A percentile compares a stretch with the other conserved stretches of the same genome.
Conservation (phyloP, 768 basidiomycete species). For the Boletus eberwhitei region DNA sequence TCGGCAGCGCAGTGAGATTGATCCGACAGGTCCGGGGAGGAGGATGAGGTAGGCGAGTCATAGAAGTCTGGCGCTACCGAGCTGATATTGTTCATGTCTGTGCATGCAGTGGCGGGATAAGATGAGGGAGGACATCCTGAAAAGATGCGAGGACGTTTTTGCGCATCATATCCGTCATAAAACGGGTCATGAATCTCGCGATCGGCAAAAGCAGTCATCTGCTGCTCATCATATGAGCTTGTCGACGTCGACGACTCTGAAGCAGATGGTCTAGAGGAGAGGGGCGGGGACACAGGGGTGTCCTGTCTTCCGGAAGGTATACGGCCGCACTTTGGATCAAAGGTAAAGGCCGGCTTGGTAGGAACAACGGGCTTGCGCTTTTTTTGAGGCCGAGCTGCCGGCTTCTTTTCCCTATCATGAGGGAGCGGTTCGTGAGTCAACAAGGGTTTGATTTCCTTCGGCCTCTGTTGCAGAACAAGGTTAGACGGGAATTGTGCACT, state of each 20-base stretch:
- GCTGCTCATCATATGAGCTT: constrained; percentile 11
- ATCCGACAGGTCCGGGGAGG: constrained; percentile 24
- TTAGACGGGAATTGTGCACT: constrained; percentile 9
- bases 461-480: constrained; percentile 17
- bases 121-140: constrained; percentile 5
- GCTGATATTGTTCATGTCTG: constrained; percentile 12
- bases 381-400: constrained; percentile 9
- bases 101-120: constrained; percentile 11
- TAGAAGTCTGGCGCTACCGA: constrained; percentile 12
- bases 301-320: constrained; percentile 28
- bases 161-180: constrained; percentile 11
- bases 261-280: constrained; percentile 7
- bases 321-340: constrained; percentile 13
- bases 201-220: constrained; percentile 4
- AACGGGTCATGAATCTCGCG: constrained; percentile 4
- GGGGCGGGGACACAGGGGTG: constrained; percentile 1
- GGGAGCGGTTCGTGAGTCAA: constrained; percentile 23
- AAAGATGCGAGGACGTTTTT: constrained; percentile 17
- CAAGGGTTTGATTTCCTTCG: constrained; percentile 19
- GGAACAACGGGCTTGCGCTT: constrained; percentile 24
- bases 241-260: constrained; percentile 7
- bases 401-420: constrained; percentile 25
- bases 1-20: constrained; percentile 20
- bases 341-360: constrained; percentile 18
- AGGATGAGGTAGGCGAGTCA: constrained; percentile 26